Percentiles rank a stretch among this genome's conserved stretches.
phyloP scores from a whole-genome alignment of 192 early-diverging fungal genomes.

The Chytriomyces confervae region DNA sequence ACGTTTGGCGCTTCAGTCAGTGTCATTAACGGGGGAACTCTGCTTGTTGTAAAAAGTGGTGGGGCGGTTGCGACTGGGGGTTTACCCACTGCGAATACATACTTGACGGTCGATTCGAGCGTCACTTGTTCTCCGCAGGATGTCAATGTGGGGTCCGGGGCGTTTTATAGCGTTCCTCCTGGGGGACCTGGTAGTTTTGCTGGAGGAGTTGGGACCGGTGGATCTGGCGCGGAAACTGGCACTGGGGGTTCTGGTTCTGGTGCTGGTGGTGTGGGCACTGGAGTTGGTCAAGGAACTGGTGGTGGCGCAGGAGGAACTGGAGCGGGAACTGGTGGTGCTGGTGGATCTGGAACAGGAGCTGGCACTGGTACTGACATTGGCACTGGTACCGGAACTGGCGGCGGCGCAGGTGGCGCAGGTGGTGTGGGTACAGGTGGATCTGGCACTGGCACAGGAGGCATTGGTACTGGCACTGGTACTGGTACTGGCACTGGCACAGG shows the following conservation, averaged over 20 bases:
- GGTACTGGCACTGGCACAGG: too few species aligned
- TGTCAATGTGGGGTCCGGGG: conserved; percentile 9
- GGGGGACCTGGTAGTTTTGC: conserved; percentile 9
- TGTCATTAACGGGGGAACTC: conserved; percentile 16
- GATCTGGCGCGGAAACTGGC: not conserved
- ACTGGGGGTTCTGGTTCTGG: not conserved
- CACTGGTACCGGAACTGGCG: not conserved
- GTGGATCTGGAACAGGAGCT: not conserved
- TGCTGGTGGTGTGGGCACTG: not conserved
- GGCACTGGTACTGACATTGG: not conserved
- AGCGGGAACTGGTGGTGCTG: not conserved
- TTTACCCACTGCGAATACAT: not conserved
- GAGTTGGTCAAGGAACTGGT: not conserved
- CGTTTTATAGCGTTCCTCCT: conserved; percentile 22
- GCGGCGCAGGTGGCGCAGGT: too few species aligned
- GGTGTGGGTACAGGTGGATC: not conserved
- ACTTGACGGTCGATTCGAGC: not conserved
- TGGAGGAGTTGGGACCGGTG: not conserved
- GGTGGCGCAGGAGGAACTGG: not conserved
- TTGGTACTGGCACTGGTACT: too few species aligned
- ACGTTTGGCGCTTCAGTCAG: conserved; percentile 20
- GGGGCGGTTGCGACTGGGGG: not conserved
- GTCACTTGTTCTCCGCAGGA: conserved; percentile 10
- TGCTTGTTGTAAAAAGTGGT: conserved; percentile 17
- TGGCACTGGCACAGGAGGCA: not conserved